phyloP scores from a whole-genome alignment of 2,329 filamentous ascomycete genomes.

The Aspergillus floridensis region DNA sequence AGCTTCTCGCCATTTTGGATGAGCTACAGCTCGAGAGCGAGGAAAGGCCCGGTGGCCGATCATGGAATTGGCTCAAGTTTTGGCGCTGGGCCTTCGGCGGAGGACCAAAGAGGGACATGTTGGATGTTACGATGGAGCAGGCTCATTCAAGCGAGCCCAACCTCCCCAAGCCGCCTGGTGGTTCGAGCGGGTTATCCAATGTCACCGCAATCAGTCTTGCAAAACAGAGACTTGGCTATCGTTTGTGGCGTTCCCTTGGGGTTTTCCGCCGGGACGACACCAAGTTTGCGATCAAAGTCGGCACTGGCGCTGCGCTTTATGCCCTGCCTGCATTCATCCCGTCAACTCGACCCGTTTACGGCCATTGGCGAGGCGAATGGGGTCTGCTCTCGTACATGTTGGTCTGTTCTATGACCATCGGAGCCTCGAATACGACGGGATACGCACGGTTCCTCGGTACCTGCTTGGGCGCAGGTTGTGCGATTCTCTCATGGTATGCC shows the following conservation, averaged over 20 bases:
- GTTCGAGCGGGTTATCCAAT: neutral
- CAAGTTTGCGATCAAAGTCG: conserved; percentile 87
- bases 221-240: conserved; percentile 43
- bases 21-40: conserved; percentile 70
- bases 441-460: conserved; percentile 84
- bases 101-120: conserved; percentile 21
- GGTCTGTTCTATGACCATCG: conserved; percentile 96
- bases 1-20: conserved; percentile 78
- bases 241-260: conserved; percentile 54
- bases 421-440: conserved; percentile 90
- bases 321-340: conserved; percentile 84
- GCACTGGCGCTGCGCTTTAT: conserved; percentile 82
- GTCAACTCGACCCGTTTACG: conserved; percentile 73
- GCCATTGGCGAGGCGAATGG: conserved; percentile 93
- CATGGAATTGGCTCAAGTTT: conserved; percentile 83
- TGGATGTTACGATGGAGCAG: neutral
- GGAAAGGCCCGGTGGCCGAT: conserved; percentile 59
- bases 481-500: conserved; percentile 74
- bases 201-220: conserved; percentile 9
- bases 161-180: neutral
- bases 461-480: conserved; percentile 71
- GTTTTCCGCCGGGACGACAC: conserved; percentile 64
- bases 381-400: conserved; percentile 96
- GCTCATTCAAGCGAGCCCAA: neutral
- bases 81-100: conserved; percentile 54